These are phyloP conservation scores for Colletotrichum sublineola DNA, from an alignment of 2,329 filamentous ascomycete species.

Conservation along the genomic window DNA sequence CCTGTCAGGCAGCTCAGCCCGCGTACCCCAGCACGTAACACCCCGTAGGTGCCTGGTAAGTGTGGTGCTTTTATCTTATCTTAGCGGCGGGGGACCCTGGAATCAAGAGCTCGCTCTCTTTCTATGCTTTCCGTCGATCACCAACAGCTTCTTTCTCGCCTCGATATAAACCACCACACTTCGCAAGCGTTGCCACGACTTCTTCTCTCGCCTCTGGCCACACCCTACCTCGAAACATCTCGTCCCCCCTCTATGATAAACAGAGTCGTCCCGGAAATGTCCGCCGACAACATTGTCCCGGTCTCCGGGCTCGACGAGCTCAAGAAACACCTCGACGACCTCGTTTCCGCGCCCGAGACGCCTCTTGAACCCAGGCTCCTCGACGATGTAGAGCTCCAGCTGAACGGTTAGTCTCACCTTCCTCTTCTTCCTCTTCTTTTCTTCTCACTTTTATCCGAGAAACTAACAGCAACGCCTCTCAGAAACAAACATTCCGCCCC, in stretches of 20 bases:
- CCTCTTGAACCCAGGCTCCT: constrained; percentile 65
- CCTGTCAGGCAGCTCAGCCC: constrained; percentile 9
- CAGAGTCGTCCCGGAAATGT: constrained; percentile 53
- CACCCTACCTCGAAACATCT: rapidly evolving
- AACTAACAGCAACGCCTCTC: not conserved
- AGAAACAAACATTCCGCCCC: constrained; percentile 65
- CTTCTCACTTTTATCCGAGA: too few relatives aligned
- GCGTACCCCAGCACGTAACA: constrained; percentile 19
- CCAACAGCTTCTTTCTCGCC: constrained; percentile 7
- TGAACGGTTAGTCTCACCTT: constrained; percentile 59
- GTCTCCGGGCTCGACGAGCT: constrained; percentile 68
- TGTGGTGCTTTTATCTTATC: constrained; percentile 28
- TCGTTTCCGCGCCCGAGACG: constrained; percentile 59
- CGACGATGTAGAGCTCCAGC: constrained; percentile 70
- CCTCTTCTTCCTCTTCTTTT: not conserved
- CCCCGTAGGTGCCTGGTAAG: not conserved
- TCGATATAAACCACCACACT: not conserved
- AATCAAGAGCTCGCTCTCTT: constrained; percentile 19
- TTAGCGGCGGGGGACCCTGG: constrained; percentile 36
- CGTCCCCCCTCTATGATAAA: constrained; percentile 45
- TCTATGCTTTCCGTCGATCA: not conserved
- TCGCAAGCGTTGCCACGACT: not conserved
- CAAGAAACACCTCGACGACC: constrained; percentile 64
- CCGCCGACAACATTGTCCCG: constrained; percentile 56
- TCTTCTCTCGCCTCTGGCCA: not conserved